Evolutionary conservation across 2,329 filamentous ascomycete species (phyloP), one percentile per base, ranked within the genome.

Genomic region (Bimuria novae-zelandiae): DNA sequence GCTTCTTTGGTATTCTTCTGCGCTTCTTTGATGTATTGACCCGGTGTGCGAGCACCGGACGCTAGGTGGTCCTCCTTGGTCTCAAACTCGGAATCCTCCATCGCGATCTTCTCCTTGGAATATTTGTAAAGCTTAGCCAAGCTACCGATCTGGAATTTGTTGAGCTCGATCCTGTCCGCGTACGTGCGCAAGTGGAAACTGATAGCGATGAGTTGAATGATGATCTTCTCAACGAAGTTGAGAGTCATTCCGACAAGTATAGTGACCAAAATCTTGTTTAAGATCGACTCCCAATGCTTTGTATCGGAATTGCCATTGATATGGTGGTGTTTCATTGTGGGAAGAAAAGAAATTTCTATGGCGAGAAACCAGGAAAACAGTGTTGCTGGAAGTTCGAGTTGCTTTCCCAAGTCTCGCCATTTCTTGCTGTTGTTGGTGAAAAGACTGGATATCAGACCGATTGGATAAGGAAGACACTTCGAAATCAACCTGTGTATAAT

Each of bases 101-200:
- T 83, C 2, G 79, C 76, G 44, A 88, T 86, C 67, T 83, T 86
- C 45, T 81, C 75, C 61, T 85, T 87, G 7, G 86, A 89, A 58
- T 79, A 88, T 10, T 77, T 77, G 69, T 88, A 88, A 7, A 89
- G 72, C 69, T 88, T 88, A 6, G 81, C 80, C 61, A 88, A 70
- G 61, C 82, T 84, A 10, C 81, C 85, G 52, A 96, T 92, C 67
- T 95, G 89, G 59, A 92, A 91, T 70, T 96, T 96, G 79, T 96
- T 96, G 72, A 93, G 82, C 56, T 94, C 90, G 64, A 97, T 97
- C 14, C 93, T 82, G 63, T 93, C 90, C 21, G 90, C 87, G 67
- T 97, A 97, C 0, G 93, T 97, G 39, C 93, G 84, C 52, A 90
- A 80, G 71, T 97, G 93, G 75, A 97, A 97, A 56, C 89, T 92